phyloP scores from a whole-genome alignment of 140 eudicot genomes.

The Stevia rebaudiana region DNA sequence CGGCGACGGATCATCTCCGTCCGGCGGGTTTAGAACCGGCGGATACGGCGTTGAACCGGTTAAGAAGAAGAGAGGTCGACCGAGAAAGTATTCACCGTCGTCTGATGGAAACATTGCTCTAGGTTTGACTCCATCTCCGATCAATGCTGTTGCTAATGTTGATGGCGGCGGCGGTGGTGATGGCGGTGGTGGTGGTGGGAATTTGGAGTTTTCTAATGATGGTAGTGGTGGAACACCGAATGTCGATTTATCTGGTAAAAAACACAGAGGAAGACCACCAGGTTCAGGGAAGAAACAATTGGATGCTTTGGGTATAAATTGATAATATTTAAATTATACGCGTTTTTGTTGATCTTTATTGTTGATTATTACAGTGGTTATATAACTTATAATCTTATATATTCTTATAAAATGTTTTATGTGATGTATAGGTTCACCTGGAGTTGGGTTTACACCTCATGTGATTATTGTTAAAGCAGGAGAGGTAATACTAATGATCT shows the following conservation, averaged over 20 bases:
- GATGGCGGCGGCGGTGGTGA: slow-evolving; percentile 29
- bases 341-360: not conserved
- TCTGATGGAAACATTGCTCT: slow-evolving; percentile 53
- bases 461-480: slow-evolving; percentile 67
- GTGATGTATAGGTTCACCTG: slow-evolving; percentile 53
- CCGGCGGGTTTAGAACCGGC: slow-evolving; percentile 25
- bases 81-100: slow-evolving; percentile 62
- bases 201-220: slow-evolving; percentile 13
- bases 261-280: slow-evolving; percentile 61
- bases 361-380: not conserved
- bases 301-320: slow-evolving; percentile 62
- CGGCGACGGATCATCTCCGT: slow-evolving; percentile 36
- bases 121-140: slow-evolving; percentile 43
- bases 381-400: no score
- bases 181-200: slow-evolving; percentile 23
- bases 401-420: no score
- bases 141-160: slow-evolving; percentile 13
- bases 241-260: slow-evolving; percentile 38
- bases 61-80: slow-evolving; percentile 61
- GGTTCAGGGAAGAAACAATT: slow-evolving; percentile 67
- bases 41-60: slow-evolving; percentile 48
- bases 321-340: not conserved
- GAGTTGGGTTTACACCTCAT: slow-evolving; percentile 89
- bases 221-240: slow-evolving; percentile 31
- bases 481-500: slow-evolving; percentile 39